These are phyloP conservation scores for Micractinium sp. DNA, from an alignment of 139 green algal genomes.

Conservation along the genomic window DNA sequence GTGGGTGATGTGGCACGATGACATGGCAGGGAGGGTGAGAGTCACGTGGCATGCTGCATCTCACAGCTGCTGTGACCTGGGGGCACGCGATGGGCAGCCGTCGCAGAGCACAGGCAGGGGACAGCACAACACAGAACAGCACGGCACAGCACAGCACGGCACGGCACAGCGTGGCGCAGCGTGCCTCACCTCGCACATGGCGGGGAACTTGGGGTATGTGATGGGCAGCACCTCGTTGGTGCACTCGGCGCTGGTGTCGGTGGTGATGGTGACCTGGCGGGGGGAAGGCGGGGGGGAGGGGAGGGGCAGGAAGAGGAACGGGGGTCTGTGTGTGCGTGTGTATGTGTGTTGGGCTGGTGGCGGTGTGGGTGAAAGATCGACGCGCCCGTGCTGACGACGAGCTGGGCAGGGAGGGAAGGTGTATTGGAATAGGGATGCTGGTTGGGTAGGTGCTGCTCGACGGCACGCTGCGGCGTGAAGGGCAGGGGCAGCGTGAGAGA, in stretches of 20 bases:
- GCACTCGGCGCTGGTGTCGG: slow-evolving; percentile 54
- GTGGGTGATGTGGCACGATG: not conserved
- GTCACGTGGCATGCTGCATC: no score
- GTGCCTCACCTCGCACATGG: slow-evolving; percentile 55
- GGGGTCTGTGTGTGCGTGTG: no score
- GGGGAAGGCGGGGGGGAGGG: not conserved
- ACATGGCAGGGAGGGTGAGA: not conserved
- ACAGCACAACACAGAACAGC: not conserved
- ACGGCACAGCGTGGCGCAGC: no score
- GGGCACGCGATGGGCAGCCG: not conserved
- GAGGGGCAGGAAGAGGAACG: not conserved
- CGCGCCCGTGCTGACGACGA: no score
- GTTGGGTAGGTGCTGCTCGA: no score
- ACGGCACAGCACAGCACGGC: not conserved
- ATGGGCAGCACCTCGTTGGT: slow-evolving; percentile 72
- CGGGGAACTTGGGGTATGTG: slow-evolving; percentile 80
- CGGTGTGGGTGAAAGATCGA: no score
- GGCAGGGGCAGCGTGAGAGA: no score
- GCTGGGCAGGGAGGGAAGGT: no score
- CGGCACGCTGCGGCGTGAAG: no score
- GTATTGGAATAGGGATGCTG: no score
- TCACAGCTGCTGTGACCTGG: no score
- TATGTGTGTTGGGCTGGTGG: no score
- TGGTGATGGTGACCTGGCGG: slow-evolving; percentile 61
- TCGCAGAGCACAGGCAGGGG: not conserved